Evolutionary conservation across 352 stramenopile species (phyloP), one percentile per base, ranked within the genome.

Genomic region (Blastocystis sp.): DNA sequence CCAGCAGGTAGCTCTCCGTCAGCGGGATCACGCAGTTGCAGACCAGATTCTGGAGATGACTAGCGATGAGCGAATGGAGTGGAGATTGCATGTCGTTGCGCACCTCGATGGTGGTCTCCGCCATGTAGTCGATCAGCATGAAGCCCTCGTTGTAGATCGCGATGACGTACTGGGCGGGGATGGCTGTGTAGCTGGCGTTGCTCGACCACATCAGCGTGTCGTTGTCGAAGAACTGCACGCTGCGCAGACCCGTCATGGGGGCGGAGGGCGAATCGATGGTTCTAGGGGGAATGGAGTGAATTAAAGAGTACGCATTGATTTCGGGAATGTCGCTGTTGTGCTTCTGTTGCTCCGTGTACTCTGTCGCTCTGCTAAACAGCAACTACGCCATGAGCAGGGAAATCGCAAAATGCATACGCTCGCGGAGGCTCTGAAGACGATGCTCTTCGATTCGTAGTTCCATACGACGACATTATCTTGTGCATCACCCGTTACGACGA

Each of bases 41-140:
- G 28, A 34, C 28, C 28, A 34, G 28, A 34, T 34, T 34, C 28
- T 34, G 41, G 11, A 81, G 71, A 65, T 81, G 71, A 21, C 71
- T 81, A 65, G 34, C 28, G 43, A 66, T 17, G 53, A 41, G 45
- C n/a, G 38, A 11, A 34, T 11, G n/a, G 28, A 65, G 1, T 34
- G 5, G 41, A 38, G 11, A 34, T 21, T 23, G 66, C 71, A 60
- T 4, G 17, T 21, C 17, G 40, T 81, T 65, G 60, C 41, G 48
- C 11, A 87, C 59, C 14, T 78, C 59, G 23, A 53, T 52, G 11
- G 65, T n/a, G 28, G 41, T 87, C 38, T 77, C 41, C 34, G 77
- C 65, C 34, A 87, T 76, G 45, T 87, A 87, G 56, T 87, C 77
- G 43, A 87, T 87, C n/a, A 87, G 38, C n/a, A 69, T 14, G 41